Evolutionary conservation across 345 rosid genomes (phyloP).

Genomic region (Bretschneidera sinensis): DNA sequence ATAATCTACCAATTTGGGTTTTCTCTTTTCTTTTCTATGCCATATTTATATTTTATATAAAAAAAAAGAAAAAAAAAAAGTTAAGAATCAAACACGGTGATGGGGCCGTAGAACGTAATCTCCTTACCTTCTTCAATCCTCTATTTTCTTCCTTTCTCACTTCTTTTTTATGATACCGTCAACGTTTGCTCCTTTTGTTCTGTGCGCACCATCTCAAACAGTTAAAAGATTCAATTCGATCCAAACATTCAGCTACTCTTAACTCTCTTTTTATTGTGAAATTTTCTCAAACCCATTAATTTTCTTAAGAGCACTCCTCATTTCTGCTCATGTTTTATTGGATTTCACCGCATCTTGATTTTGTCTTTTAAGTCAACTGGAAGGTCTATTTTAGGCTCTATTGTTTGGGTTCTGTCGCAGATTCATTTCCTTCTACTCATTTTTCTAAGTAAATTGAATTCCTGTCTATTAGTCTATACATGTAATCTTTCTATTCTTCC

Average conservation of each 20-base stretch:
- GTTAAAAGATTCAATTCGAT: conserved; percentile 8
- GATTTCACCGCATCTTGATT: background rate
- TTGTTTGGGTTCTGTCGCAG: background rate
- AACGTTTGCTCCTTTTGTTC: too few relatives aligned
- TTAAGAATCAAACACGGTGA: too few relatives aligned
- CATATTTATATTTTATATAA: too few relatives aligned
- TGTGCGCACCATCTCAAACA: too few relatives aligned
- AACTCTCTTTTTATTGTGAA: background rate
- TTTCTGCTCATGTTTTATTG: background rate
- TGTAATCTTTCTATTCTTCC: background rate
- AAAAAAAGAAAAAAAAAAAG: too few relatives aligned
- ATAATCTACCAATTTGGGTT: too few relatives aligned
- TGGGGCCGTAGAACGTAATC: too few relatives aligned
- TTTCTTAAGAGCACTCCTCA: background rate
- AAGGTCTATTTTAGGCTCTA: background rate
- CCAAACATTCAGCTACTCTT: background rate
- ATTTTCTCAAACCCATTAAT: background rate
- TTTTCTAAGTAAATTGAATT: background rate
- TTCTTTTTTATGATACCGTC: too few relatives aligned
- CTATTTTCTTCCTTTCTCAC: too few relatives aligned
- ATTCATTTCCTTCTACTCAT: background rate
- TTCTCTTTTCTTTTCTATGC: too few relatives aligned
- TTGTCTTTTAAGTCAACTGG: conserved; percentile 1
- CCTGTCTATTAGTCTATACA: background rate
- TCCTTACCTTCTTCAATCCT: too few relatives aligned